Evolutionary conservation across 2,329 filamentous ascomycete genomes (phyloP), one percentile per base, ranked within the genome.

Genomic region (Tolypocladium inflatum): DNA sequence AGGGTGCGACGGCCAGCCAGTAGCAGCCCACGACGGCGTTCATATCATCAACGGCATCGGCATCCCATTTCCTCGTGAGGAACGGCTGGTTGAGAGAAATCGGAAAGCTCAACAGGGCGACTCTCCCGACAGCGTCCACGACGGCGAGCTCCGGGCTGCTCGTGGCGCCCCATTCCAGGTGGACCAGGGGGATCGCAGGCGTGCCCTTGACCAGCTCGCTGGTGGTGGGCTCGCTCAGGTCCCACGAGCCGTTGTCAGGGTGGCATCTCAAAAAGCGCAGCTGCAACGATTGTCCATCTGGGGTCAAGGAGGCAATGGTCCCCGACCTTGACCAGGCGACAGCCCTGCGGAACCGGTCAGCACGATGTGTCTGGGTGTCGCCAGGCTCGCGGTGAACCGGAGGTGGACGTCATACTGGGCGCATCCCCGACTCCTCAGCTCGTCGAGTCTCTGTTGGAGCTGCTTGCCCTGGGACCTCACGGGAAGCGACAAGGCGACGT

Each of bases 271-370:
- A 78, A 68, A 90, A 87, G 59, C 87, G 85, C 52, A 96, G 78
- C 67, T 89, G 85, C 56, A 97, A 76, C 17, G 79, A 80, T 54
- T 81, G 80, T 35, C 89, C 88, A 72, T 92, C 88, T 19, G 83
- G 75, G 23, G 86, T 83, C 63, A 97, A 88, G 57, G 87, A 88
- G 35, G 92, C 92, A 63, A 97, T 90, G 60, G 87, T 91, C 50
- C 93, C 93, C 60, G 85, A 83, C 66, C 87, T 91, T 13, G 93
- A 96, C 92, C 93, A 97, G 37, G 89, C 86, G 57, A 97, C 82
- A 63, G 84, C 85, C 69, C 91, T 95, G 64, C 51, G 54, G 52
- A 54, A 53, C 7, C 8, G 41, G 57, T 59, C 11, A 58, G 56
- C 23, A 26, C 17, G 26, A 15, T 6, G 13, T 26, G 4, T n/a